Base-by-base conservation (phyloP, 768 basidiomycete species). In the Coprinopsis strossmayeri region DNA sequence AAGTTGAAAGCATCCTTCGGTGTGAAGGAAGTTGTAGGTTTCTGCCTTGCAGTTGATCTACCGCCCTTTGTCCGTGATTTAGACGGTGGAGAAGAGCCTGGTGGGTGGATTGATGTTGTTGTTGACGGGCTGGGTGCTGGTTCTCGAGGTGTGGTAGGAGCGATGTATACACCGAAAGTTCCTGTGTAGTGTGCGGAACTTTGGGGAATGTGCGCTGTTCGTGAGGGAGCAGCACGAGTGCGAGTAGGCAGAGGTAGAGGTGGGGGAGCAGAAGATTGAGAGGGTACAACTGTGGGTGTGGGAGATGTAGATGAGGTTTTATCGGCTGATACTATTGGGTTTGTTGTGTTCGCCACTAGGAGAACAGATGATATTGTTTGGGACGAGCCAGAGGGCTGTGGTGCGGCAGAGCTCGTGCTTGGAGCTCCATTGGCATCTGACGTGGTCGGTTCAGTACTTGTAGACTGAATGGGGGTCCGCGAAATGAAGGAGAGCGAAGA, bases 401-500 rank as follows among this genome's bases (percentile, higher is more conserved):
- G n/a, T n/a, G n/a, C n/a, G n/a, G n/a, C n/a, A n/a, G n/a, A n/a
- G n/a, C n/a, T n/a, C n/a, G n/a, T n/a, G n/a, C n/a, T n/a, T n/a
- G n/a, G n/a, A n/a, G n/a, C n/a, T n/a, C n/a, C n/a, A n/a, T n/a
- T n/a, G n/a, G n/a, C n/a, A n/a, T n/a, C n/a, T n/a, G n/a, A n/a
- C n/a, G n/a, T n/a, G n/a, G n/a, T n/a, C n/a, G n/a, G n/a, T n/a
- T n/a, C n/a, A n/a, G 12, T 38, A 38, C 9, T 18, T 5, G 35
- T 38, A 9, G 11, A 38, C 17, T 9, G 5, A 18, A 38, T 53
- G 4, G 54, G 48, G 32, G 56, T 48, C 26, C 47, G 28, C 23
- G 49, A 34, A 20, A 50, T 64, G 43, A 63, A 64, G 3, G 65
- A 64, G 12, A 64, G 45, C 1, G 67, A 61, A 5, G 64, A 66